Conservation (phyloP, 257 asterid genomes). For the Lycium barbarum region DNA sequence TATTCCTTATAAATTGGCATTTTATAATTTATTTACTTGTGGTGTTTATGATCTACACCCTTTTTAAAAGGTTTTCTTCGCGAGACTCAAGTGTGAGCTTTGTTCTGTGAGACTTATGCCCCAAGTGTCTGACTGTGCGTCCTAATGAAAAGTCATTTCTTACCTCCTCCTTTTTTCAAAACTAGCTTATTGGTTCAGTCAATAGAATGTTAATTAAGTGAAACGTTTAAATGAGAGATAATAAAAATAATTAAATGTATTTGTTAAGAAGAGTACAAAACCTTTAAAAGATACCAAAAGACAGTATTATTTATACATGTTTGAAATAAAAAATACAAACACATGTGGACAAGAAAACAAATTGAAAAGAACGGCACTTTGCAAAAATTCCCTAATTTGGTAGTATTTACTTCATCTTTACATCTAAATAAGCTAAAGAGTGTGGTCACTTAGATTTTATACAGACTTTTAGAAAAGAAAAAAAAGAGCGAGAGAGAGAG, state of each 20-base stretch:
- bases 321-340: neutral
- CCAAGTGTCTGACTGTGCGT: too few relatives aligned
- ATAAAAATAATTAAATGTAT: too few relatives aligned
- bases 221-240: neutral
- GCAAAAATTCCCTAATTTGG: neutral
- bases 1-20: neutral
- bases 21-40: too few relatives aligned
- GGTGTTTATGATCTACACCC: too few relatives aligned
- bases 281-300: neutral
- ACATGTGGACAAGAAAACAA: neutral
- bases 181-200: neutral
- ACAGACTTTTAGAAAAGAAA: neutral
- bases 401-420: neutral
- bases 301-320: neutral
- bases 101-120: too few relatives aligned
- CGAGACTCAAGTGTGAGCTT: too few relatives aligned
- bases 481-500: neutral
- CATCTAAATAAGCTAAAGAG: neutral
- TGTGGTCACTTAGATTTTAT: neutral
- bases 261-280: neutral
- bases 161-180: neutral
- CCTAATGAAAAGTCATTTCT: neutral
- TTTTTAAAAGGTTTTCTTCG: too few relatives aligned
- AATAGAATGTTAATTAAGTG: neutral
- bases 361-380: neutral